Percentiles rank a stretch among this genome's conserved stretches.
phyloP scores from a whole-genome alignment of 2,329 filamentous ascomycete genomes.

The Chaetomiaceae sp. region DNA sequence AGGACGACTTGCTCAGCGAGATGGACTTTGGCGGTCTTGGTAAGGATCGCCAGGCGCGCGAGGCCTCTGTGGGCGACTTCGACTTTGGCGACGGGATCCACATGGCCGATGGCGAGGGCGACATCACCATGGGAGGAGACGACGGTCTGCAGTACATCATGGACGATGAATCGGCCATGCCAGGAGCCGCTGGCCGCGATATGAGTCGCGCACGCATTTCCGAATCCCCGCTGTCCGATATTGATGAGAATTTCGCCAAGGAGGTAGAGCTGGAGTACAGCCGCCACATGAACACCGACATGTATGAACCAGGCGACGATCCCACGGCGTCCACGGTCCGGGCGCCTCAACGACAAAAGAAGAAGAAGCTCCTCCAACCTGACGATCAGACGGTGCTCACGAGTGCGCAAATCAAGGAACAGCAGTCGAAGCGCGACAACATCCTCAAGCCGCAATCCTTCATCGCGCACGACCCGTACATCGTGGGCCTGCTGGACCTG shows the following conservation, averaged over 20 bases:
- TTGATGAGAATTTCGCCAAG: constrained; percentile 56
- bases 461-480: constrained; percentile 77
- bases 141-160: constrained; percentile 61
- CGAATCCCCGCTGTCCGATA: constrained; percentile 64
- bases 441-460: constrained; percentile 80
- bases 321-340: constrained; percentile 49
- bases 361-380: constrained; percentile 74
- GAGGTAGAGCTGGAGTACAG: constrained; percentile 55
- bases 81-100: constrained; percentile 49
- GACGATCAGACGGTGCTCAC: constrained; percentile 76
- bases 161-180: constrained; percentile 49
- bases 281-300: constrained; percentile 45
- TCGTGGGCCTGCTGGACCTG: constrained; percentile 84
- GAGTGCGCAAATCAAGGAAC: constrained; percentile 71
- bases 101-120: constrained; percentile 59
- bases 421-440: constrained; percentile 77
- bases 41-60: constrained; percentile 51
- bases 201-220: constrained; percentile 56
- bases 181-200: constrained; percentile 39
- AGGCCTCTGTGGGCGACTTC: constrained; percentile 46
- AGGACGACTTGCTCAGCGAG: constrained; percentile 65
- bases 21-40: constrained; percentile 50
- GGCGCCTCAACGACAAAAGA: constrained; percentile 64
- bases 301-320: constrained; percentile 57
- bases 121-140: constrained; percentile 54